Conservation (phyloP, 768 basidiomycete species). For the Rhodotorula diobovata region DNA sequence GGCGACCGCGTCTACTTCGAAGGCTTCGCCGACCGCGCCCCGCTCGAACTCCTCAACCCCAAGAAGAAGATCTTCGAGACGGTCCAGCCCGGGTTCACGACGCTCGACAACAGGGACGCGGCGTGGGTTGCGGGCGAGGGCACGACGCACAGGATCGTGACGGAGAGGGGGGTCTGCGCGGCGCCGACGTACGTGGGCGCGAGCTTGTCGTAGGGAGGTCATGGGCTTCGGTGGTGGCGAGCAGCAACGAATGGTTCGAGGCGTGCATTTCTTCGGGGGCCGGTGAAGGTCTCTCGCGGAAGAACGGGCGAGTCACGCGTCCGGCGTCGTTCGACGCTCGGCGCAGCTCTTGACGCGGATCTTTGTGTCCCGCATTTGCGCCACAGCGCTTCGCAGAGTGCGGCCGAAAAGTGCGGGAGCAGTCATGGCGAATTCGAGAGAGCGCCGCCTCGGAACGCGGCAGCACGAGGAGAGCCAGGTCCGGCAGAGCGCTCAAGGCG, state of each 20-base stretch:
- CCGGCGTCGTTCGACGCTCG: too few species aligned
- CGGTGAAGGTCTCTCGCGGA: too few species aligned
- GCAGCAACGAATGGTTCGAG: too few species aligned
- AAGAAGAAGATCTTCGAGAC: constrained; percentile 99
- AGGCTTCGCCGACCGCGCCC: constrained; percentile 74
- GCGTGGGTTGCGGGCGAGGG: constrained; percentile 78
- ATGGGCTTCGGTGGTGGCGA: background rate
- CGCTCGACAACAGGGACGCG: constrained; percentile 77
- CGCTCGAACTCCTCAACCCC: constrained; percentile 70
- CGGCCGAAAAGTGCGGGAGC: too few species aligned
- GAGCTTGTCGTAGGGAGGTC: constrained; percentile 67
- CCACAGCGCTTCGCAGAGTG: too few species aligned
- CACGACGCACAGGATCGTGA: constrained; percentile 75
- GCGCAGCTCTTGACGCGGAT: too few species aligned
- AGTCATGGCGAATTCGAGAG: too few species aligned
- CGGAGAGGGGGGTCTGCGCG: constrained; percentile 73
- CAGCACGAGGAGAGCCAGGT: too few species aligned
- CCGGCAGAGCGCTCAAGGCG: too few species aligned
- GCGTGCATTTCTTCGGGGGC: background rate
- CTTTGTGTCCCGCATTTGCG: too few species aligned
- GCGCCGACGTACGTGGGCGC: constrained; percentile 81
- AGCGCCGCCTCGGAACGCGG: too few species aligned
- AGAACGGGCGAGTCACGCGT: too few species aligned
- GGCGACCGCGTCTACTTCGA: constrained; percentile 96
- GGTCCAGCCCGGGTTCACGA: constrained; percentile 88